Conservation (phyloP, 2,329 filamentous ascomycete species). For the Annulohypoxylon truncatum region DNA sequence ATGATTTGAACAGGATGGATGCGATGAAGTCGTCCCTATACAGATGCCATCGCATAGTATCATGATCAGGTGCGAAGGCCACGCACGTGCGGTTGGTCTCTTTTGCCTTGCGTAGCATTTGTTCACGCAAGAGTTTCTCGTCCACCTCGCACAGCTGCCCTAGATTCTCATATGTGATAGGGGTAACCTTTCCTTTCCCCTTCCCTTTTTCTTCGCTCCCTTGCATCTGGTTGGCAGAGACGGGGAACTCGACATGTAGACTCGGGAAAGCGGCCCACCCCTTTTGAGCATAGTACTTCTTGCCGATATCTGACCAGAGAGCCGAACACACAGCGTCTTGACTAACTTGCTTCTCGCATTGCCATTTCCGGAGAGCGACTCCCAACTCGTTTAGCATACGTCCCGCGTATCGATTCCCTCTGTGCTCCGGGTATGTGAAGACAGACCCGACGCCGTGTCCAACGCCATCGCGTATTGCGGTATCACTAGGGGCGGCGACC, state of each 20-base stretch:
- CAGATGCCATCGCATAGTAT: conserved; percentile 80
- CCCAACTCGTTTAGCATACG: conserved; percentile 79
- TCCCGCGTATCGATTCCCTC: conserved; percentile 80
- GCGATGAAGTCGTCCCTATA: conserved; percentile 84
- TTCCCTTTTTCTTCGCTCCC: conserved; percentile 42
- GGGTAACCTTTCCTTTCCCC: conserved; percentile 35
- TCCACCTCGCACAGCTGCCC: conserved; percentile 71
- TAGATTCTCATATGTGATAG: conserved; percentile 71
- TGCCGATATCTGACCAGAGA: conserved; percentile 88
- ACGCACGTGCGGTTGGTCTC: conserved; percentile 63
- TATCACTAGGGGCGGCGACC: conserved; percentile 50
- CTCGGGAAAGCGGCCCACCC: conserved; percentile 84
- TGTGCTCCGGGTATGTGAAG: conserved; percentile 75
- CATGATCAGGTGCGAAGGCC: conserved; percentile 74
- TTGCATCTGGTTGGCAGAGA: conserved; percentile 45
- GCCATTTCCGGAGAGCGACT: conserved; percentile 53
- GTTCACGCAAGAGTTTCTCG: conserved; percentile 68
- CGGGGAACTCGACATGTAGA: conserved; percentile 74
- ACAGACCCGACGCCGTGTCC: conserved; percentile 84
- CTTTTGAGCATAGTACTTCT: conserved; percentile 79
- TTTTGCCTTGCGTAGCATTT: conserved; percentile 56
- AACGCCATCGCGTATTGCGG: conserved; percentile 63
- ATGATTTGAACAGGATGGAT: conserved; percentile 65
- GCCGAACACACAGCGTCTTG: conserved; percentile 72
- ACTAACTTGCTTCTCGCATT: conserved; percentile 39